Conservation (phyloP, 2,329 filamentous ascomycete species). For the Sphaerulina vaccinii region DNA sequence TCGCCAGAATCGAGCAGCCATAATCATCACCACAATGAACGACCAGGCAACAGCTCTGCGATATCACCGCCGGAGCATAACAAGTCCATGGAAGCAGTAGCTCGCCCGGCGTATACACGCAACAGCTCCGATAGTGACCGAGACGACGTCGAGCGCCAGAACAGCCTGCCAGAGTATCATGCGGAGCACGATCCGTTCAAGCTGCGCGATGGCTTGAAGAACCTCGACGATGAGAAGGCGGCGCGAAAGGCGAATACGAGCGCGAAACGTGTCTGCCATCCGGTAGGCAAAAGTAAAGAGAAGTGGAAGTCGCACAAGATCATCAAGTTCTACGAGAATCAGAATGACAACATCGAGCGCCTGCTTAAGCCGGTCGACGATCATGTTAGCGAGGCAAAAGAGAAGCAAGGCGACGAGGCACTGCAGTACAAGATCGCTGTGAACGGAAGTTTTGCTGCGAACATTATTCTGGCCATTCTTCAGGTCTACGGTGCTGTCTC, state of each 20-base stretch:
- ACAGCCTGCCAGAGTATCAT: conserved; percentile 57
- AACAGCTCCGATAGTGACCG: conserved; percentile 31
- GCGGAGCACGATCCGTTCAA: conserved; percentile 76
- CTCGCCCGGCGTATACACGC: conserved; percentile 36
- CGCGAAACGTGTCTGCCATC: conserved; percentile 61
- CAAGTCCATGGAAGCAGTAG: conserved; percentile 35
- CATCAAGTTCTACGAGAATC: conserved; percentile 79
- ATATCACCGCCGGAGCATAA: conserved; percentile 19
- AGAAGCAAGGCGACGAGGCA: conserved; percentile 78
- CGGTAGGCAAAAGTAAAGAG: conserved; percentile 45
- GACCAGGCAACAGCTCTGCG: conserved; percentile 28
- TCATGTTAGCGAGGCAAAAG: conserved; percentile 76
- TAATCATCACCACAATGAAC: conserved; percentile 18
- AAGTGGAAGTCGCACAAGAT: conserved; percentile 57
- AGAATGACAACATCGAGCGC: conserved; percentile 91
- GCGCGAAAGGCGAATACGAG: conserved; percentile 77
- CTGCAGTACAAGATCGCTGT: conserved; percentile 71
- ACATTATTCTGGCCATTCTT: conserved; percentile 72
- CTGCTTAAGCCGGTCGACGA: conserved; percentile 91
- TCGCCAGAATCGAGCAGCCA: conserved; percentile 27
- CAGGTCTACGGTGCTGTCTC: conserved; percentile 87
- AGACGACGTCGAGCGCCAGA: conserved; percentile 47
- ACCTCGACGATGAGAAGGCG: conserved; percentile 68
- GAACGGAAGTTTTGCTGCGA: conserved; percentile 70
- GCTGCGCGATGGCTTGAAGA: conserved; percentile 75